A percentile compares a stretch with the other conserved stretches of the same genome.
Evolutionary conservation across 192 early-diverging fungal species (phyloP).

Genomic region (Coemansia sp.): DNA sequence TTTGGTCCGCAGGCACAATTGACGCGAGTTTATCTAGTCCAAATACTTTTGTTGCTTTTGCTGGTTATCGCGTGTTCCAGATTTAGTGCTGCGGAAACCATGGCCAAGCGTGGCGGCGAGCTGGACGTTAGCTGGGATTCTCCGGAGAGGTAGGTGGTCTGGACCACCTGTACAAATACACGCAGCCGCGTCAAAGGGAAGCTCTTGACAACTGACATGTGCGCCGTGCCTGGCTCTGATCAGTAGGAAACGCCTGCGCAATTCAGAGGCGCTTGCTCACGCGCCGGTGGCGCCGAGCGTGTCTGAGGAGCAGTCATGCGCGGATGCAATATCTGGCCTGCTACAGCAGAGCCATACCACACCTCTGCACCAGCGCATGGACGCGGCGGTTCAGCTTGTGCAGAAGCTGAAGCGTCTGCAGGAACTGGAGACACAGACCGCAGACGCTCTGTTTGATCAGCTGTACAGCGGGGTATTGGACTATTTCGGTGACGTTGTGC

Average conservation of each 20-base stretch:
- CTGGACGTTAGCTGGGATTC: slow-evolving; percentile 26
- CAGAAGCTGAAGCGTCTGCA: slow-evolving; percentile 33
- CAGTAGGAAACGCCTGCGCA: slow-evolving; percentile 41
- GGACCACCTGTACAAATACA: not conserved
- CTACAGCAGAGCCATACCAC: slow-evolving; percentile 7
- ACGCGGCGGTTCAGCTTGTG: slow-evolving; percentile 27
- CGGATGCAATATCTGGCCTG: slow-evolving; percentile 2
- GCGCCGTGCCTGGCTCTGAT: not conserved
- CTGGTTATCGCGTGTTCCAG: no score
- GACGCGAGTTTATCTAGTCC: no score
- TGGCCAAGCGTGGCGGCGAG: slow-evolving; percentile 27
- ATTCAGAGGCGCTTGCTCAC: slow-evolving; percentile 1
- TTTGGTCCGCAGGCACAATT: no score
- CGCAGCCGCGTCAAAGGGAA: not conserved
- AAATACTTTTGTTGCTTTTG: no score
- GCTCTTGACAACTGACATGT: not conserved
- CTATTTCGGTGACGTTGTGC: slow-evolving; percentile 28
- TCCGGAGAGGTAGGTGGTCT: slow-evolving; percentile 14
- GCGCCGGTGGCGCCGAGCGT: slow-evolving; percentile 3
- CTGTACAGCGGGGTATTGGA: slow-evolving; percentile 23
- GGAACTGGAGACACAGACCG: slow-evolving; percentile 7
- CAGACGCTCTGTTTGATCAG: slow-evolving; percentile 17
- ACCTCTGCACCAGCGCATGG: slow-evolving; percentile 15
- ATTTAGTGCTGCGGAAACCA: no score
- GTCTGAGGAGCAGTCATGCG: slow-evolving; percentile 17